These are phyloP conservation scores for Rhizoclosmatium hyalinum DNA, from an alignment of 371 early-diverging fungal species.

Conservation along the genomic window DNA sequence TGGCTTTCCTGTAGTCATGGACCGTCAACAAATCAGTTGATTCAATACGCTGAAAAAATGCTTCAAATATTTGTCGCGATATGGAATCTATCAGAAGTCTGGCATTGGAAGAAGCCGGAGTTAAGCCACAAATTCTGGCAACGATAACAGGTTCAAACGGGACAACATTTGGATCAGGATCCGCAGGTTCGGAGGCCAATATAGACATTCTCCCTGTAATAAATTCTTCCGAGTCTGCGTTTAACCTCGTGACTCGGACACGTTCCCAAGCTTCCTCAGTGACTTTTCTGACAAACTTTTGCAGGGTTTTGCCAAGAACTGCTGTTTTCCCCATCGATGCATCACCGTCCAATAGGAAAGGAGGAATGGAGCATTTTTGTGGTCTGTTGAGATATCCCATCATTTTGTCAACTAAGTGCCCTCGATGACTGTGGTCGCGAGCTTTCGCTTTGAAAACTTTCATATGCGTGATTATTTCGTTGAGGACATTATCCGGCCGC, in stretches of 20 bases:
- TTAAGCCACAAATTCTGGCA: slow-evolving; percentile 25
- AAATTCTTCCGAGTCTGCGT: not conserved
- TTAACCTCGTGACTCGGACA: not conserved
- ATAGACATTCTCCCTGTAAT: not conserved
- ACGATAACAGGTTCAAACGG: slow-evolving; percentile 18
- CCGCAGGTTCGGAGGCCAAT: not conserved
- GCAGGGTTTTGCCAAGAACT: slow-evolving; percentile 24
- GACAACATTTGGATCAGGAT: not conserved
- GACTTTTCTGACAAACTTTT: slow-evolving; percentile 9
- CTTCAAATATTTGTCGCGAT: slow-evolving; percentile 17
- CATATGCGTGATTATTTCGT: slow-evolving; percentile 6
- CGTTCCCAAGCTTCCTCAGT: slow-evolving; percentile 2
- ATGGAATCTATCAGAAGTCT: slow-evolving; percentile 15
- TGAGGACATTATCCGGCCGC: not conserved
- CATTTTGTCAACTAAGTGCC: slow-evolving; percentile 30
- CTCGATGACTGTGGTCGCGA: slow-evolving; percentile 23
- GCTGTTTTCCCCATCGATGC: slow-evolving; percentile 24
- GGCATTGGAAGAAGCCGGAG: slow-evolving; percentile 25
- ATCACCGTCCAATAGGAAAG: slow-evolving; percentile 25
- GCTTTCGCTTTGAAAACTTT: slow-evolving; percentile 8
- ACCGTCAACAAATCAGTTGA: slow-evolving; percentile 12
- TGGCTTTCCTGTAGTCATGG: slow-evolving; percentile 9
- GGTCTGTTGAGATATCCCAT: slow-evolving; percentile 16
- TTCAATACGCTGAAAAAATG: slow-evolving; percentile 2
- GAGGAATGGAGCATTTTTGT: slow-evolving; percentile 23